These are phyloP conservation scores for Teratosphaeriaceae sp. DNA, from an alignment of 2,329 filamentous ascomycete genomes.

Conservation along the genomic window DNA sequence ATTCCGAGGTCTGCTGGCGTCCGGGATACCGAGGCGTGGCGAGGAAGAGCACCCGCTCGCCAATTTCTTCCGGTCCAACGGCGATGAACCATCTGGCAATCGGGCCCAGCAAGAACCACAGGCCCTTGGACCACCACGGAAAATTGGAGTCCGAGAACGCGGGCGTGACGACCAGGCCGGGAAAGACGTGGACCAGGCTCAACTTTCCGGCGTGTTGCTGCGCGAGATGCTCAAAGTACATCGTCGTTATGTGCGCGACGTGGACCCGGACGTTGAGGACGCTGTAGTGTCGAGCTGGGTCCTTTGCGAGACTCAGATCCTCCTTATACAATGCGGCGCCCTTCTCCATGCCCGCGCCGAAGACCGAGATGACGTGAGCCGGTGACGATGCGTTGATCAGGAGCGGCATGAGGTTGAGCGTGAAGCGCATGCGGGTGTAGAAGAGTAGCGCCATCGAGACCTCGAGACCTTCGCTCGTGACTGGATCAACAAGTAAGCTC, in stretches of 20 bases:
- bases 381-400: slow-evolving; percentile 7
- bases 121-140: slow-evolving; percentile 15
- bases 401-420: slow-evolving; percentile 14
- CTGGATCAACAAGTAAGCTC: neutral
- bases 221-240: slow-evolving; percentile 18
- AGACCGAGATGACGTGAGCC: slow-evolving; percentile 17
- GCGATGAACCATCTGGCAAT: slow-evolving; percentile 5
- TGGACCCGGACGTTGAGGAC: slow-evolving; percentile 13
- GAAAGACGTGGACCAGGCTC: slow-evolving; percentile 15
- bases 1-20: neutral
- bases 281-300: slow-evolving; percentile 7
- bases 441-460: slow-evolving; percentile 16
- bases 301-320: slow-evolving; percentile 16
- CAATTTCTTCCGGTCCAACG: slow-evolving; percentile 10
- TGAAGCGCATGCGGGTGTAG: slow-evolving; percentile 21
- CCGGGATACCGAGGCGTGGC: slow-evolving; percentile 9
- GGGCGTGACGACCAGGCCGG: slow-evolving; percentile 18
- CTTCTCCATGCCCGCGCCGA: slow-evolving; percentile 15
- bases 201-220: slow-evolving; percentile 12
- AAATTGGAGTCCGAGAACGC: slow-evolving; percentile 8
- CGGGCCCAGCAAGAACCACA: slow-evolving; percentile 7
- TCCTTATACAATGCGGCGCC: slow-evolving; percentile 4
- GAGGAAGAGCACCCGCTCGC: slow-evolving; percentile 12
- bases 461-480: slow-evolving; percentile 18
- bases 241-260: slow-evolving; percentile 15